Evolutionary conservation across 345 rosid genomes (phyloP), one percentile per base, ranked within the genome.

Genomic region (Toxicodendron radicans): DNA sequence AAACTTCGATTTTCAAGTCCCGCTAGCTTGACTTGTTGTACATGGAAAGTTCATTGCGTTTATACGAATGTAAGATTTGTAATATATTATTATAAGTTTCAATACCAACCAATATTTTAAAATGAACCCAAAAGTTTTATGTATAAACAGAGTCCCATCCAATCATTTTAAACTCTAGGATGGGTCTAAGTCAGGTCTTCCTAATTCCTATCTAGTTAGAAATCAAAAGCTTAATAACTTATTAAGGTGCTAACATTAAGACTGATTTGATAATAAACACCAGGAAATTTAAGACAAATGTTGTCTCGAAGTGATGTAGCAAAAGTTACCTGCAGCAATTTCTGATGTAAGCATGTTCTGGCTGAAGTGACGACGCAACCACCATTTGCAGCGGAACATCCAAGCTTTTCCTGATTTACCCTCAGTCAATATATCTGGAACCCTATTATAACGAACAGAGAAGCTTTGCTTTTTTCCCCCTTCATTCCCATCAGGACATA

Each of bases 321-420:
- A 57, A 7, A 24, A 41, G 54, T 58, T 69, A 70, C 43, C 71
- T 49, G 57, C 43, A 17, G 71, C 59, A 4, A 67, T 51, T 32
- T 68, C 98, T 8, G 86, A 76, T 49, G 80, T 81, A n/a, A 92
- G 84, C 54, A 74, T 77, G 45, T 46, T 78, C n/a, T 16, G 77
- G 84, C 87, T 80, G 83, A 92, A 94, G 79, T 94, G 92, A 20
- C 86, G 56, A 48, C 17, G 5, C 17, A 66, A 46, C 56, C 70
- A 66, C 38, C 56, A 46, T 66, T 23, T 46, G 56, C 70, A 66
- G 20, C 70, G 32, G 46, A 86, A 35, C 61, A 35, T 80, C 98
- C 98, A 94, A 74, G 62, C 53, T 53, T 72, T 79, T 43, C 82
- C 83, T 14, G 82, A 76, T 68, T 75, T 63, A 32, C 83, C 83